phyloP scores from a whole-genome alignment of 306 rosid species.

The Prosopis cineraria region DNA sequence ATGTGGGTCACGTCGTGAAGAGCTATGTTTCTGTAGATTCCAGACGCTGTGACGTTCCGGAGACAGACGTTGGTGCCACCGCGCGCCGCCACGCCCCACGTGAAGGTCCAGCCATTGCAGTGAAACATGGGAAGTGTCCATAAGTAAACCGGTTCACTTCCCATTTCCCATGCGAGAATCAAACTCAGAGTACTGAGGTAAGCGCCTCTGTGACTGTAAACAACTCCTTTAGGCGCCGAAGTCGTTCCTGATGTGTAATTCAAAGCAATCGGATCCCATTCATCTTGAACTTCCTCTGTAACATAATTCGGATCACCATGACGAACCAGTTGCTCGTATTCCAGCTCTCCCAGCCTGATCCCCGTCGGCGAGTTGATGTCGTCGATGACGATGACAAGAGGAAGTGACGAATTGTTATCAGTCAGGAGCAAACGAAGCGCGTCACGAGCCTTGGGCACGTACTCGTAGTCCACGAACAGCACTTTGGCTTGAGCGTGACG shows the following conservation, averaged over 20 bases:
- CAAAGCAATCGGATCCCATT: slow-evolving; percentile 62
- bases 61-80: slow-evolving; percentile 73
- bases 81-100: slow-evolving; percentile 80
- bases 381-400: slow-evolving; percentile 58
- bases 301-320: slow-evolving; percentile 34
- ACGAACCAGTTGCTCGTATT: slow-evolving; percentile 55
- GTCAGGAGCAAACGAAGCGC: slow-evolving; percentile 42
- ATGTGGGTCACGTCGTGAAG: slow-evolving; percentile 63
- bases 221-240: slow-evolving; percentile 70
- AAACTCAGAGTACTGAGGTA: slow-evolving; percentile 60
- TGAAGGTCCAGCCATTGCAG: slow-evolving; percentile 78
- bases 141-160: slow-evolving; percentile 51
- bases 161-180: slow-evolving; percentile 68
- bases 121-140: slow-evolving; percentile 86
- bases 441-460: slow-evolving; percentile 43
- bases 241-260: slow-evolving; percentile 81
- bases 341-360: slow-evolving; percentile 49
- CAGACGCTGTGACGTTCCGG: slow-evolving; percentile 45
- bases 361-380: slow-evolving; percentile 63
- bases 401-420: slow-evolving; percentile 26
- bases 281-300: slow-evolving; percentile 40
- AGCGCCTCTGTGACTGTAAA: slow-evolving; percentile 70
- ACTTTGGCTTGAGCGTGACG: slow-evolving; percentile 63
- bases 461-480: slow-evolving; percentile 63
- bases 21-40: slow-evolving; percentile 47